Evolutionary conservation across 495 filamentous ascomycete genomes (phyloP).

Genomic region (Xylaria grammica): DNA sequence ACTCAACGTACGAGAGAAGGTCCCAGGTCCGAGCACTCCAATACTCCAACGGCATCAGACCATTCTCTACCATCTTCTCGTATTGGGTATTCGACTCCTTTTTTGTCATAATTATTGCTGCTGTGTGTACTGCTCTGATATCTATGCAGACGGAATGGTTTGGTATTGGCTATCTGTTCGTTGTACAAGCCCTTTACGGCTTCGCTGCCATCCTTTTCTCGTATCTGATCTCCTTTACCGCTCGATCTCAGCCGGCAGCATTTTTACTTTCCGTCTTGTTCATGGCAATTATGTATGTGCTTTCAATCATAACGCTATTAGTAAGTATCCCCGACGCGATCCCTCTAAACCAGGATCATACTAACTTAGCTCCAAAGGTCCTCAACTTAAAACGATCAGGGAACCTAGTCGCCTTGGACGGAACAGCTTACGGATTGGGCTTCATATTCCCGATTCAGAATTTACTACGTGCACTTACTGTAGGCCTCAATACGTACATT

Average conservation of each 20-base stretch:
- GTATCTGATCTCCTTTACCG: constrained; percentile 75
- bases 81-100: constrained; percentile 73
- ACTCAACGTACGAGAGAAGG: constrained; percentile 71
- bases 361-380: constrained; percentile 32
- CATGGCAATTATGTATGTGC: constrained; percentile 66
- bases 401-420: constrained; percentile 62
- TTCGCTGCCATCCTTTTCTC: constrained; percentile 70
- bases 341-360: constrained; percentile 59
- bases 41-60: constrained; percentile 72
- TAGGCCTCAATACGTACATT: constrained; percentile 34
- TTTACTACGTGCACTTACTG: constrained; percentile 30
- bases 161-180: constrained; percentile 73
- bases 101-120: constrained; percentile 61
- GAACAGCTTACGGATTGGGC: constrained; percentile 68
- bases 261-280: constrained; percentile 69
- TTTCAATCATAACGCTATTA: constrained; percentile 64
- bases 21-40: constrained; percentile 71
- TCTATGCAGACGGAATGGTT: constrained; percentile 69
- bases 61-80: constrained; percentile 66
- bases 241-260: constrained; percentile 68
- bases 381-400: not conserved
- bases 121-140: constrained; percentile 66
- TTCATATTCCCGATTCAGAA: constrained; percentile 60
- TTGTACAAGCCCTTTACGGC: constrained; percentile 77
- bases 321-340: constrained; percentile 44